Evolutionary conservation across 2,329 filamentous ascomycete genomes (phyloP), one percentile per base, ranked within the genome.

Genomic region (Dactylellina drechsleri): DNA sequence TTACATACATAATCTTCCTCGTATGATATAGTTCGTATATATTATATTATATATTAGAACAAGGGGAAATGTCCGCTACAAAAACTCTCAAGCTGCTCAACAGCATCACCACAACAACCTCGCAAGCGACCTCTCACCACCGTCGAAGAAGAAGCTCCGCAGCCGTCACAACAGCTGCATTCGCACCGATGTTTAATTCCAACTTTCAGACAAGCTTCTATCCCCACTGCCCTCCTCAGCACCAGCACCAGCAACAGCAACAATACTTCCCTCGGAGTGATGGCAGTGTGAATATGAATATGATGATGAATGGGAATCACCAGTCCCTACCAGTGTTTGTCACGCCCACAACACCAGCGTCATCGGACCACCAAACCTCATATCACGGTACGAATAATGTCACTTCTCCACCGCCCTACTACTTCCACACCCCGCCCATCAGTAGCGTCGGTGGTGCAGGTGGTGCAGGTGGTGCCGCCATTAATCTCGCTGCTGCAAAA

Each of bases 261-360:
- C 31, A 36, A 5, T 36, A 7, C 10, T 36, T 7, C 31, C 13
- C 47, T 50, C 66, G 59, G 43, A 28, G 57, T 16, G 50, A 57
- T n/a, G 23, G 57, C n/a, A 18, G 45, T 50, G 16, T 53, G 18
- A 60, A 58, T 45, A 54, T 10, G 43, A 45, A 23, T 18, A 47
- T 16, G 23, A 23, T 15, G 41, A 36, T 50, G 41, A 70, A 64
- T 50, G 66, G 18, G 7, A 7, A n/a, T 54, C 71, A 75, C 57
- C 71, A 68, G 64, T 75, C 68, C 71, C 43, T 75, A 10, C 64
- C 71, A 13, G 52, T 59, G 71, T 75, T 75, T 75, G 71, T 75
- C 71, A 75, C 71, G 71, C 71, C 71, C 28, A 65, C 71, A 75
- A 75, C 71, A 64, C 71, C 71, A 52, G 71, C 71, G 71, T 75